These are phyloP conservation scores for Coemansia sp. DNA, from an alignment of 192 early-diverging fungal genomes.

Conservation along the genomic window DNA sequence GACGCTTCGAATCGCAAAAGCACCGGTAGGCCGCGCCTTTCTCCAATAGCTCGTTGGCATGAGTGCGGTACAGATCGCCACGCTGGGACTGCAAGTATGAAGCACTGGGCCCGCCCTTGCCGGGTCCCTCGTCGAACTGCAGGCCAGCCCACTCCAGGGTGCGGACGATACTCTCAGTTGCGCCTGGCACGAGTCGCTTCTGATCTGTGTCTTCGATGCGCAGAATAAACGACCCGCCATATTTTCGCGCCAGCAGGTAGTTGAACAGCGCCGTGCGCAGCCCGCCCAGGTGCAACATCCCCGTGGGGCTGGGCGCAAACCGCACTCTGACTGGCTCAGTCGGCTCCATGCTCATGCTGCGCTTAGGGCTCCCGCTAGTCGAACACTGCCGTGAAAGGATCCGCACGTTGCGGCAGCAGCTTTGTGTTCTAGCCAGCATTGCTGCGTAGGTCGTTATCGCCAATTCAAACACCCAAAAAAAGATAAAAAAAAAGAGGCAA, in stretches of 20 bases:
- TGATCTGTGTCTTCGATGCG: constrained; percentile 96
- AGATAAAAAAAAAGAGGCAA: not conserved
- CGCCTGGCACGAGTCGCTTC: constrained; percentile 74
- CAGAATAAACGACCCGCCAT: constrained; percentile 77
- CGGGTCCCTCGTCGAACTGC: constrained; percentile 78
- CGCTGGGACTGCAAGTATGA: constrained; percentile 86
- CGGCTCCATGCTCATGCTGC: constrained; percentile 24
- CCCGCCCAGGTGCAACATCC: constrained; percentile 90
- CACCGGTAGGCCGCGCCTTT: constrained; percentile 84
- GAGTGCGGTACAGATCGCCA: constrained; percentile 67
- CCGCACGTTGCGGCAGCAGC: not conserved
- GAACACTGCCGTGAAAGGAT: constrained; percentile 9
- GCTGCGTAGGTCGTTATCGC: not conserved
- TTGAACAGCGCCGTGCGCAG: constrained; percentile 93
- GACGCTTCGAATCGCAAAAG: constrained; percentile 78
- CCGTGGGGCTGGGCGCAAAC: constrained; percentile 95
- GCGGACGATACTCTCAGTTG: constrained; percentile 67
- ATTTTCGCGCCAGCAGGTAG: constrained; percentile 78
- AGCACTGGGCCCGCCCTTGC: constrained; percentile 56
- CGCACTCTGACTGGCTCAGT: constrained; percentile 71
- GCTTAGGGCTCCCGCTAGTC: not conserved
- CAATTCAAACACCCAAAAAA: not conserved
- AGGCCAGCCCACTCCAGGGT: constrained; percentile 80
- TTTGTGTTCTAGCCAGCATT: not conserved
- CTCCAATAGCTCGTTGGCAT: constrained; percentile 70